phyloP scores from a whole-genome alignment of 257 asterid genomes.

The Henckelia pumila region DNA sequence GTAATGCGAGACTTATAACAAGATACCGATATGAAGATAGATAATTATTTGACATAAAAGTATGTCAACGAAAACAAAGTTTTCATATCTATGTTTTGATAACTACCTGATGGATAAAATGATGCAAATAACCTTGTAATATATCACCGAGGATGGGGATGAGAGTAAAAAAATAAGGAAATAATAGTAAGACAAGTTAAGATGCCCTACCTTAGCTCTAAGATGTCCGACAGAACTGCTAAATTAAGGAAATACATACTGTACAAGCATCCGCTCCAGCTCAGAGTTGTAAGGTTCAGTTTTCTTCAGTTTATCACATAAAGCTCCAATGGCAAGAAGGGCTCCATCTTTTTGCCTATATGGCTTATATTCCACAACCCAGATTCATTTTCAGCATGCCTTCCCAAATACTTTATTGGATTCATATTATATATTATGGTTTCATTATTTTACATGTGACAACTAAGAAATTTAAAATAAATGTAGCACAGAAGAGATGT shows the following conservation, averaged over 20 bases:
- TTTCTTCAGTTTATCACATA: slow-evolving; percentile 93
- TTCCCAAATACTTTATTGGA: too few species aligned
- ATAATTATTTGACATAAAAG: not conserved
- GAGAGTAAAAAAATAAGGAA: slow-evolving; percentile 14
- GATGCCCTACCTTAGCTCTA: slow-evolving; percentile 87
- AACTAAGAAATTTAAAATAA: too few species aligned
- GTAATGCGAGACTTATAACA: not conserved
- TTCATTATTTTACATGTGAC: too few species aligned
- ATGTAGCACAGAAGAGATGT: not conserved
- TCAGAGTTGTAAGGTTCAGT: slow-evolving; percentile 91
- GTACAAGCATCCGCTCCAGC: slow-evolving; percentile 94
- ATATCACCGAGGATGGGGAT: slow-evolving; percentile 6
- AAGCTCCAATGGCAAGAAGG: slow-evolving; percentile 92
- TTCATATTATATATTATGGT: too few species aligned
- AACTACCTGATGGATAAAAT: slow-evolving; percentile 1
- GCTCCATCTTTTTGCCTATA: slow-evolving; percentile 97
- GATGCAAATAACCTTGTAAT: not conserved
- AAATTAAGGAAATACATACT: slow-evolving; percentile 92
- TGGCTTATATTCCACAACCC: slow-evolving; percentile 64
- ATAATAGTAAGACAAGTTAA: slow-evolving; percentile 11
- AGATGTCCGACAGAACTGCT: slow-evolving; percentile 90
- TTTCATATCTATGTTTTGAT: slow-evolving; percentile 1
- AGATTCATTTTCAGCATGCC: too few species aligned
- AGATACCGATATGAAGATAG: not conserved
- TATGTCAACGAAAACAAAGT: not conserved